phyloP scores from a whole-genome alignment of 2,329 filamentous ascomycete species.

The Fusarium abutilonis region DNA sequence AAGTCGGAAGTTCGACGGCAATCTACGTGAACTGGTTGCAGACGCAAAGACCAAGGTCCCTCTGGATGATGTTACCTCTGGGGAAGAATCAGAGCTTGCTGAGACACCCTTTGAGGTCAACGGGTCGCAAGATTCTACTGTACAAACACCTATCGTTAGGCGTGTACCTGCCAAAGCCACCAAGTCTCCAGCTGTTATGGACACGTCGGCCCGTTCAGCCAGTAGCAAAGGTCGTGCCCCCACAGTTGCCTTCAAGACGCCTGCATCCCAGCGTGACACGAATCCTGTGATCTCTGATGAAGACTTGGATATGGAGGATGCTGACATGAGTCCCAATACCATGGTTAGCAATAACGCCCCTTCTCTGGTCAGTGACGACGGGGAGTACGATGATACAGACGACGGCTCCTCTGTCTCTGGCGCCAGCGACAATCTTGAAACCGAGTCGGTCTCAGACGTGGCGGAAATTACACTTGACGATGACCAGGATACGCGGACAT shows the following conservation, averaged over 20 bases:
- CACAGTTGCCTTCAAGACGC: conserved; percentile 54
- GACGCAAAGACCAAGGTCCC: conserved; percentile 67
- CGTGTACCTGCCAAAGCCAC: conserved; percentile 68
- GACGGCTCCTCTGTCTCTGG: conserved; percentile 70
- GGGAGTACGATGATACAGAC: conserved; percentile 79
- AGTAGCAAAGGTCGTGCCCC: conserved; percentile 65
- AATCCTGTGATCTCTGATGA: conserved; percentile 52
- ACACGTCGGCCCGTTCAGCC: conserved; percentile 58
- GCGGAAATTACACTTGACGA: conserved; percentile 71
- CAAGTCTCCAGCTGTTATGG: conserved; percentile 59
- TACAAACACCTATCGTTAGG: conserved; percentile 58
- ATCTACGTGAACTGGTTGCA: conserved; percentile 66
- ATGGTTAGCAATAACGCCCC: conserved; percentile 79
- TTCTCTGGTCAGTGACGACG: conserved; percentile 82
- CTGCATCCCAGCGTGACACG: conserved; percentile 41
- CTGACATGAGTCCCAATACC: conserved; percentile 74
- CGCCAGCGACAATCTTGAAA: conserved; percentile 64
- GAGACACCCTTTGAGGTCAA: conserved; percentile 31
- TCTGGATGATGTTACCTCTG: conserved; percentile 60
- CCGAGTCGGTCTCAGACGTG: conserved; percentile 68
- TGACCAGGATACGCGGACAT: conserved; percentile 59
- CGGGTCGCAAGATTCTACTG: conserved; percentile 27
- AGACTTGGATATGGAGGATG: conserved; percentile 64
- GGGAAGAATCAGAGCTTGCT: conserved; percentile 63
- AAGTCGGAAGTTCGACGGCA: conserved; percentile 67